These are phyloP conservation scores for Trichoderma hamatum DNA, from an alignment of 2,329 filamentous ascomycete species.

Conservation along the genomic window DNA sequence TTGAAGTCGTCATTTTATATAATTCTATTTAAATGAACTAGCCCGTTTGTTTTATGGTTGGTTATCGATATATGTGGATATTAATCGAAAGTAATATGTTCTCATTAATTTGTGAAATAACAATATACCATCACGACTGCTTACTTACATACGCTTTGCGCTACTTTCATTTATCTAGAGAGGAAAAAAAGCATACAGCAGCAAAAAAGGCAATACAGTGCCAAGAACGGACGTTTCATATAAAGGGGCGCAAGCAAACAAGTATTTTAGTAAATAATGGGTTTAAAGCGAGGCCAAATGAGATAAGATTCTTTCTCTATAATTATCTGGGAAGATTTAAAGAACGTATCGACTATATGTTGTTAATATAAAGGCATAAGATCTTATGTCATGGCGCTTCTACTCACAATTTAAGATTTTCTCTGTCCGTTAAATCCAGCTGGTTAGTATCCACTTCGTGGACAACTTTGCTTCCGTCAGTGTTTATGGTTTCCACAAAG, in stretches of 20 bases:
- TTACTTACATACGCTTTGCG: background rate
- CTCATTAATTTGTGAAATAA: background rate
- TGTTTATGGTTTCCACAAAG: constrained; percentile 24
- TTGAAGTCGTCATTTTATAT: background rate
- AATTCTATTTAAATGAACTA: no score
- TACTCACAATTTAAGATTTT: constrained; percentile 29
- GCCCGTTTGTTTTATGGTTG: no score
- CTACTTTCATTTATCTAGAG: background rate
- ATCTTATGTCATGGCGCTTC: background rate
- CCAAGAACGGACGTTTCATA: background rate
- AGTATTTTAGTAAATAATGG: no score
- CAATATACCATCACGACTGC: background rate
- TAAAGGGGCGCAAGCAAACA: background rate
- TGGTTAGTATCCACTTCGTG: constrained; percentile 28
- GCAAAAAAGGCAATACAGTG: background rate
- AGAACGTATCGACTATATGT: constrained; percentile 3
- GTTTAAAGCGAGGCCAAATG: no score
- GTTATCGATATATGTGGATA: background rate
- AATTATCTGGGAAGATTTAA: background rate
- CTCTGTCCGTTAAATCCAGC: constrained; percentile 28
- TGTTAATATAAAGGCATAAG: background rate
- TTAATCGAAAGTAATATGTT: background rate
- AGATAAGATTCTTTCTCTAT: background rate
- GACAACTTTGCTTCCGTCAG: constrained; percentile 15
- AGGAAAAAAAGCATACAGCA: background rate